These are phyloP conservation scores for Datura wrightii DNA, from an alignment of 257 asterid genomes.

Conservation along the genomic window DNA sequence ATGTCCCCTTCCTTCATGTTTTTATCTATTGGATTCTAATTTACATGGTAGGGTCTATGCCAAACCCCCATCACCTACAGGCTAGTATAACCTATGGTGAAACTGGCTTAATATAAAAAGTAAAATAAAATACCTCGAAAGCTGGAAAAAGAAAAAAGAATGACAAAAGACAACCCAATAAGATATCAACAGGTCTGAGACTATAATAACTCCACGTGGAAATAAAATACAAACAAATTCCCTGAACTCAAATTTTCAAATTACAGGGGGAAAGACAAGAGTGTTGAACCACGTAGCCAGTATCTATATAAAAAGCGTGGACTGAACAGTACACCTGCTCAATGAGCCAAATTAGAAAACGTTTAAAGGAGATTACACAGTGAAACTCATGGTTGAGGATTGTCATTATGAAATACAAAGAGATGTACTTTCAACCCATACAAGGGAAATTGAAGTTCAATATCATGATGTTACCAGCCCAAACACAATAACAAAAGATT, in stretches of 20 bases:
- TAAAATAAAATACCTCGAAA: too few relatives aligned
- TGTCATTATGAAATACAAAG: neutral
- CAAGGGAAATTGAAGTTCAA: neutral
- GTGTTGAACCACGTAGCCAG: neutral
- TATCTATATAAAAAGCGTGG: neutral
- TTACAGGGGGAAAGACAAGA: neutral
- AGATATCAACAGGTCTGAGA: neutral
- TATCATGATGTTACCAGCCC: neutral
- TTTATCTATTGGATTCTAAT: too few relatives aligned
- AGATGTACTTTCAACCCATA: neutral
- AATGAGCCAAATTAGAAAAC: neutral
- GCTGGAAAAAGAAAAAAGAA: constrained; percentile 9
- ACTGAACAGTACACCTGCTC: neutral
- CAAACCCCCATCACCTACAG: too few relatives aligned
- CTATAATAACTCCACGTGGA: neutral
- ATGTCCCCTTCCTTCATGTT: too few relatives aligned
- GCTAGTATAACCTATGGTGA: too few relatives aligned
- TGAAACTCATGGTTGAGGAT: neutral
- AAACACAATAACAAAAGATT: neutral
- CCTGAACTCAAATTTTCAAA: neutral
- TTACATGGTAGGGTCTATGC: too few relatives aligned
- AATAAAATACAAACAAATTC: neutral
- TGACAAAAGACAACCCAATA: neutral
- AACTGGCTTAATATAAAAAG: too few relatives aligned
- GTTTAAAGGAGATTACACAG: neutral